A percentile compares a stretch with the other conserved stretches of the same genome.
phyloP scores from a whole-genome alignment of 768 basidiomycete species.

The Paxillus involutus region DNA sequence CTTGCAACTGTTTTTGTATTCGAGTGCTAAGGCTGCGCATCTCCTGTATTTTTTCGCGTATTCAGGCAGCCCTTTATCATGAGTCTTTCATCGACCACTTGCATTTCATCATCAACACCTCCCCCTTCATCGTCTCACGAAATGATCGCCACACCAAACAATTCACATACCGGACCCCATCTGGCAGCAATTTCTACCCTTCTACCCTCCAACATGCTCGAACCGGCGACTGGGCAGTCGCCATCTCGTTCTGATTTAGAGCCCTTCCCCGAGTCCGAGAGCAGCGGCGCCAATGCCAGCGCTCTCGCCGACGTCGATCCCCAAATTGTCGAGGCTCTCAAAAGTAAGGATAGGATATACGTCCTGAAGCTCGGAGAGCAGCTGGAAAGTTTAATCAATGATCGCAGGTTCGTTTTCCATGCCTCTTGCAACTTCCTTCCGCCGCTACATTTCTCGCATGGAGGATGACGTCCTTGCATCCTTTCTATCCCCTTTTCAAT shows the following conservation, averaged over 20 bases:
- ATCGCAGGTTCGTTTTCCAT: slow-evolving; percentile 56
- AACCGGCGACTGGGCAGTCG: slow-evolving; percentile 9
- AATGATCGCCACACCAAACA: slow-evolving; percentile 10
- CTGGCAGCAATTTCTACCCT: slow-evolving; percentile 4
- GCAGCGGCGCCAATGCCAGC: slow-evolving; percentile 21
- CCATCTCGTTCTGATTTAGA: slow-evolving; percentile 27
- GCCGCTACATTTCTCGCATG: slow-evolving; percentile 3
- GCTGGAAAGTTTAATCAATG: slow-evolving; percentile 78
- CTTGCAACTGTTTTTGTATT: background rate
- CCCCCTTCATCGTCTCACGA: slow-evolving; percentile 7
- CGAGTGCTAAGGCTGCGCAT: slow-evolving; percentile 12
- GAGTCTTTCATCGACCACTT: slow-evolving; percentile 8
- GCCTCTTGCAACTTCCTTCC: background rate
- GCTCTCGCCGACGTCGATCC: slow-evolving; percentile 58
- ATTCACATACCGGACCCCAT: slow-evolving; percentile 12
- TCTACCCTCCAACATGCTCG: slow-evolving; percentile 15
- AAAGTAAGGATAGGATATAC: slow-evolving; percentile 84
- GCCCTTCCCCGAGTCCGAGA: slow-evolving; percentile 28
- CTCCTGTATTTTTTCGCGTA: slow-evolving; percentile 1
- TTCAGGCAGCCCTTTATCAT: slow-evolving; percentile 8
- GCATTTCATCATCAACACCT: slow-evolving; percentile 14
- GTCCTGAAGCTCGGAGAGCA: slow-evolving; percentile 86
- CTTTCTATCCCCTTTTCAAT: slow-evolving; percentile 2
- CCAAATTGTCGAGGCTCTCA: slow-evolving; percentile 82
- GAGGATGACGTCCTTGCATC: background rate